These are phyloP conservation scores for Areca catechu DNA, from an alignment of 176 grass and related monocot genomes.

Conservation along the genomic window DNA sequence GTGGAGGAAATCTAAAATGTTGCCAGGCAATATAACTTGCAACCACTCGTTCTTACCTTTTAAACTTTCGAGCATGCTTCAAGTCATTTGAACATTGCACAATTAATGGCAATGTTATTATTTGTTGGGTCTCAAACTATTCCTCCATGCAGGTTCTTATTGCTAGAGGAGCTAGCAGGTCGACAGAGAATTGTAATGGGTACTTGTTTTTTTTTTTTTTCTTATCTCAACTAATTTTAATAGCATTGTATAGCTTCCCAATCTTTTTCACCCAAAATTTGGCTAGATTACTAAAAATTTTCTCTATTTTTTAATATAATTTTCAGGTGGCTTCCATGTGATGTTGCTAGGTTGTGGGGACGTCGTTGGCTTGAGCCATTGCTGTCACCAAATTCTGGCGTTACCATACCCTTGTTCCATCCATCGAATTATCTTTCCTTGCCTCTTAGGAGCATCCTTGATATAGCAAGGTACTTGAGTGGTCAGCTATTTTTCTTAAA, in stretches of 20 bases:
- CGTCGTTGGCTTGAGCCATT: conserved; percentile 63
- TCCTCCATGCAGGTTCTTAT: conserved; percentile 41
- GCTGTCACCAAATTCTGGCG: conserved; percentile 40
- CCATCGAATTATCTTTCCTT: conserved; percentile 55
- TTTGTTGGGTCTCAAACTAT: neutral
- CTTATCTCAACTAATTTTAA: neutral
- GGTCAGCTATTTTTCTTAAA: too few relatives aligned
- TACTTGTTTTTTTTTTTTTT: conserved; percentile 12
- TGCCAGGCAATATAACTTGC: conserved; percentile 46
- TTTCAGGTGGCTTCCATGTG: conserved; percentile 67
- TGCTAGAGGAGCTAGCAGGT: conserved; percentile 57
- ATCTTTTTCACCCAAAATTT: too few relatives aligned
- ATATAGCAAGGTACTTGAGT: conserved; percentile 49
- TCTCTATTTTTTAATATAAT: too few relatives aligned
- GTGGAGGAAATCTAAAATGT: conserved; percentile 65
- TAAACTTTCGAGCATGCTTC: too few relatives aligned
- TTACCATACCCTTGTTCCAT: conserved; percentile 56
- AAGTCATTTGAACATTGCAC: too few relatives aligned
- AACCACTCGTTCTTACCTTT: too few relatives aligned
- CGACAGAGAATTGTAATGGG: conserved; percentile 54
- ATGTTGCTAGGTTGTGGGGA: conserved; percentile 62
- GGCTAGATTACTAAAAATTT: too few relatives aligned
- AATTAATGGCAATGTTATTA: too few relatives aligned
- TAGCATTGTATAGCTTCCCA: too few relatives aligned
- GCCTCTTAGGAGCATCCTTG: conserved; percentile 45